Evolutionary conservation across 148 eudicot genomes (phyloP).

Genomic region (Spergularia bocconei): DNA sequence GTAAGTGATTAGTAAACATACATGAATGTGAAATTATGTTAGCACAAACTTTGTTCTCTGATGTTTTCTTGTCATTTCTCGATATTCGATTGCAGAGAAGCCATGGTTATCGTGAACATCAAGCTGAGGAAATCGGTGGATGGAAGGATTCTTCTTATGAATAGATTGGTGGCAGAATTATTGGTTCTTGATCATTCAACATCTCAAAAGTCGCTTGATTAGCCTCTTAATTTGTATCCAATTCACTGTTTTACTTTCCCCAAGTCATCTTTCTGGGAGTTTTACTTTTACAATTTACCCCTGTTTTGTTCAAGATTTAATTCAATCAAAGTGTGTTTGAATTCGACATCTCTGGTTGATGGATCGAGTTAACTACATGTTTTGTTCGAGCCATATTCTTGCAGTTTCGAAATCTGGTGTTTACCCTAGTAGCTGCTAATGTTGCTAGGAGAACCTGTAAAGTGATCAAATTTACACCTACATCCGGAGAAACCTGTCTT

Average conservation of each 20-base stretch:
- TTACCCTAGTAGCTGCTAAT: neutral
- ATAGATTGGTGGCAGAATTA: neutral
- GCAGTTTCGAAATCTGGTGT: neutral
- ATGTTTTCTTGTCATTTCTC: constrained; percentile 1
- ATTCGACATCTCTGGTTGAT: neutral
- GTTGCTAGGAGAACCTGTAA: no score
- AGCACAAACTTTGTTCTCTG: neutral
- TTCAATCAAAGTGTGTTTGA: neutral
- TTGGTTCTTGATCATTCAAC: constrained; percentile 1
- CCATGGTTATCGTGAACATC: constrained; percentile 27
- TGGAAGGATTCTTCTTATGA: constrained; percentile 55
- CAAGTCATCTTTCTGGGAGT: neutral
- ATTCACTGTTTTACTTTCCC: neutral
- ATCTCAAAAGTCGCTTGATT: neutral
- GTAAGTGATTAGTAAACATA: constrained; percentile 19
- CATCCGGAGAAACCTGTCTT: no score
- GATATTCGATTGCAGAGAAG: constrained; percentile 28
- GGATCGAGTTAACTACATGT: neutral
- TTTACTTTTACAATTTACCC: constrained; percentile 1
- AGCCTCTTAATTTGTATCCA: neutral
- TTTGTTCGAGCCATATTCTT: neutral
- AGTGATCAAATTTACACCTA: no score
- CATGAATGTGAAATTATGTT: neutral
- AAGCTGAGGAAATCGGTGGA: constrained; percentile 57
- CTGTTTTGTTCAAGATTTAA: neutral